Conservation (phyloP, 768 basidiomycete genomes). For the Tylopilus sp. region DNA sequence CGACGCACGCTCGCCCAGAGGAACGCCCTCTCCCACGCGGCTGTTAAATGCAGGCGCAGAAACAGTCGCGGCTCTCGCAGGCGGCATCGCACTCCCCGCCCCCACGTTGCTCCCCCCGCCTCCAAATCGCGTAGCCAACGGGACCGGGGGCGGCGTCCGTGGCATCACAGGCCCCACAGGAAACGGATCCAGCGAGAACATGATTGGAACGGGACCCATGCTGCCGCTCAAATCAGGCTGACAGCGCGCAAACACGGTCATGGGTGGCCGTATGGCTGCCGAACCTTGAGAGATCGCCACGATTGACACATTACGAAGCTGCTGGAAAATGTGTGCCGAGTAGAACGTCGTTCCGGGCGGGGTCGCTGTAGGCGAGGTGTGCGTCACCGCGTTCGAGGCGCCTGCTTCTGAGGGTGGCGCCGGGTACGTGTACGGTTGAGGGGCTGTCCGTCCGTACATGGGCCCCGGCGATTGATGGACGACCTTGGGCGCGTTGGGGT, state of each 20-base stretch:
- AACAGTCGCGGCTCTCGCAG: slow-evolving; percentile 30
- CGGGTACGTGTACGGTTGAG: slow-evolving; percentile 17
- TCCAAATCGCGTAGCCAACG: neutral
- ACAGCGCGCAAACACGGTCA: slow-evolving; percentile 60
- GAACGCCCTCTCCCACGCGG: neutral
- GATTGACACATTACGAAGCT: slow-evolving; percentile 18
- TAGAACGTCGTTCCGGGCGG: slow-evolving; percentile 30
- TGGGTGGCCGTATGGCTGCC: slow-evolving; percentile 7
- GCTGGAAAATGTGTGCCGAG: slow-evolving; percentile 26
- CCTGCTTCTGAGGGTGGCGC: slow-evolving; percentile 5
- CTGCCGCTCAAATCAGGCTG: slow-evolving; percentile 48
- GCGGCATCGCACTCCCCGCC: slow-evolving; percentile 2
- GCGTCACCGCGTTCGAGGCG: neutral
- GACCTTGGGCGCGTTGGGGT: slow-evolving; percentile 52
- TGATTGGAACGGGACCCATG: slow-evolving; percentile 57
- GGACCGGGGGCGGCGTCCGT: neutral
- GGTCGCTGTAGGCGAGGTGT: neutral
- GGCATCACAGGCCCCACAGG: slow-evolving; percentile 20
- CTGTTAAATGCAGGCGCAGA: slow-evolving; percentile 30
- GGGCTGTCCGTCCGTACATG: slow-evolving; percentile 49
- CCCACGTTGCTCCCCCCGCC: neutral
- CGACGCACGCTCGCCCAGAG: neutral
- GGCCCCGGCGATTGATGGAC: slow-evolving; percentile 39
- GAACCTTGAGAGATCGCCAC: slow-evolving; percentile 20
- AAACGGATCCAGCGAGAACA: slow-evolving; percentile 54